Base-by-base conservation (phyloP, 257 asterid species). In the Nemophila menziesii region DNA sequence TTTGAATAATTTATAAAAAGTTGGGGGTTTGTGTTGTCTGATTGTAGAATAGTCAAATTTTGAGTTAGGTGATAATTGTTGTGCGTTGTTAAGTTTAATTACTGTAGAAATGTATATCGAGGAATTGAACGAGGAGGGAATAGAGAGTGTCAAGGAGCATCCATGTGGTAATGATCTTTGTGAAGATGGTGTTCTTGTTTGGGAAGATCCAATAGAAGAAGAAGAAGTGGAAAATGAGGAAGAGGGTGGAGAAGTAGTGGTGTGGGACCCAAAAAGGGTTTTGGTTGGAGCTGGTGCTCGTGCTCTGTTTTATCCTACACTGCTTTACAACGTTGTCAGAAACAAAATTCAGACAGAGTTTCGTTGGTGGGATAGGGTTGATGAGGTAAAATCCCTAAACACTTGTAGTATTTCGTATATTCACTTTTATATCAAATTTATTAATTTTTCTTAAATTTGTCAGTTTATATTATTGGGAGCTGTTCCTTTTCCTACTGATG, bases 341-440 rank as follows among this genome's bases (percentile, higher is more conserved):
- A 82, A 87, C 60, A 82, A 73, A 79, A 61, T 87, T 52, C 83
- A 87, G 58, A 10, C 95, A 3, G 97, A 82, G 72, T 87, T 87
- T 60, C 93, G 75, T 9, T 87, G 97, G 97, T 87, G 95, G 97
- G 97, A 87, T 67, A 67, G 80, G 63, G 89, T 87, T 53, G 89
- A 87, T 49, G 83, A 87, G 97, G 97, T 83, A n/a, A n/a, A n/a
- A 76, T 52, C 8, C 34, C 29, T 39, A 16, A n/a, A 9, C 20
- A 52, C 20, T 26, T 39, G 20, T 19, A 26, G 16, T 10, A 11
- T 11, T 5, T 24, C 12, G 22, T 51, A 12, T 26, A n/a, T 11
- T 37, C 24, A 19, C 14, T 11, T 41, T 53, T 29, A 5, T 29
- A 5, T 29, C 12, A 5, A 7, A 29, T 29, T 2, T 26, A 26